Conservation (phyloP, 805 yeast genomes). For the Novakomyces olei region DNA sequence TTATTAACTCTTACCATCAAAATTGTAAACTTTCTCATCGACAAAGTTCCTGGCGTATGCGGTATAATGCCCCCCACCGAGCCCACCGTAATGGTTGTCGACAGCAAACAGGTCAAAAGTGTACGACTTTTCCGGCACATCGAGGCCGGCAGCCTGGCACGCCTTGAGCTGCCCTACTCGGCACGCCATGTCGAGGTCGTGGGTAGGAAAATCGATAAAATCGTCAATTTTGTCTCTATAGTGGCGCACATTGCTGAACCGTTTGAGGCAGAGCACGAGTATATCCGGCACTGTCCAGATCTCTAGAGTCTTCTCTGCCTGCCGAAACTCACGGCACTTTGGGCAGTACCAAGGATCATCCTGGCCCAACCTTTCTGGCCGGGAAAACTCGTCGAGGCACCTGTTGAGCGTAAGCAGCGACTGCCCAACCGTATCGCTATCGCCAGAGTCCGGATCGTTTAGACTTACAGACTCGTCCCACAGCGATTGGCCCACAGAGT, state of each 20-base stretch:
- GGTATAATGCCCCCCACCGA: slow-evolving; percentile 96
- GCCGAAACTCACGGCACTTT: slow-evolving; percentile 63
- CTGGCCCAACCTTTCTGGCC: slow-evolving; percentile 66
- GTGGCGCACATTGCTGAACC: slow-evolving; percentile 34
- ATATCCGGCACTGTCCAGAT: slow-evolving; percentile 89
- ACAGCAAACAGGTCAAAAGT: slow-evolving; percentile 77
- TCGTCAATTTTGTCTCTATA: slow-evolving; percentile 68
- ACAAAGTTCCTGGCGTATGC: slow-evolving; percentile 63
- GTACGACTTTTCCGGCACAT: slow-evolving; percentile 7
- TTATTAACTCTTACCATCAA: slow-evolving; percentile 28
- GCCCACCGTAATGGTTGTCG: slow-evolving; percentile 86
- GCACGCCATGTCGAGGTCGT: slow-evolving; percentile 49
- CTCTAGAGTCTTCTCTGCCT: slow-evolving; percentile 77
- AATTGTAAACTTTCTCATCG: slow-evolving; percentile 70
- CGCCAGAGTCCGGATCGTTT: too few species aligned
- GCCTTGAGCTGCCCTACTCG: slow-evolving; percentile 23
- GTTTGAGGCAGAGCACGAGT: slow-evolving; percentile 66
- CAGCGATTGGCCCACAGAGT: slow-evolving; percentile 3
- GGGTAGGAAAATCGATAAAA: slow-evolving; percentile 69
- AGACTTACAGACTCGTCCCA: slow-evolving; percentile 6
- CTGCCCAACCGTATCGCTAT: too few species aligned
- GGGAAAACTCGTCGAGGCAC: slow-evolving; percentile 52
- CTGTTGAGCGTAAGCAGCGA: slow-evolving; percentile 37
- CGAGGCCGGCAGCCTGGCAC: not conserved
- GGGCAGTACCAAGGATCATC: slow-evolving; percentile 93